A percentile compares a stretch with the other conserved stretches of the same genome.
These are phyloP conservation scores for Erodium texanum DNA, from an alignment of 441 rosid species.

Conservation along the genomic window DNA sequence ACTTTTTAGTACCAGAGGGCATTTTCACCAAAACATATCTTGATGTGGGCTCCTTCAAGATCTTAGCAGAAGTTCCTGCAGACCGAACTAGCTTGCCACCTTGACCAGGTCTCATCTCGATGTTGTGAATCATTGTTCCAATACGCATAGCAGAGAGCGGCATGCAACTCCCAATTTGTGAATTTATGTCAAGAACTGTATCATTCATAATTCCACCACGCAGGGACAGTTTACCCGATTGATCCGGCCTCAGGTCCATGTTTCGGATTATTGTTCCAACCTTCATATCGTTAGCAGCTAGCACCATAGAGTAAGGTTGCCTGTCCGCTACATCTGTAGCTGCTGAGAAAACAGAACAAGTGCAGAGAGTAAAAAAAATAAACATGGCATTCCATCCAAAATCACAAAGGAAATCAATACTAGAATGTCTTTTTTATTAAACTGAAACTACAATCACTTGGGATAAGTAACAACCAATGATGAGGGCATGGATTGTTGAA, in stretches of 20 bases:
- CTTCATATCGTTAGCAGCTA: conserved; percentile 45
- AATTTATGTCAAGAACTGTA: conserved; percentile 60
- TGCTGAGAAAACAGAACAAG: not conserved
- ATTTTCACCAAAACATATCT: conserved; percentile 46
- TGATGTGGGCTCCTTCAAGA: conserved; percentile 60
- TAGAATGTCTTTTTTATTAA: not conserved
- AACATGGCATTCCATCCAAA: not conserved
- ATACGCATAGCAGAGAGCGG: conserved; percentile 72
- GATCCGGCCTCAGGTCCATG: conserved; percentile 69
- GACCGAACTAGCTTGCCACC: conserved; percentile 77
- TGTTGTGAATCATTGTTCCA: conserved; percentile 76
- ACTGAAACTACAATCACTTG: not conserved
- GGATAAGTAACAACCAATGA: not conserved
- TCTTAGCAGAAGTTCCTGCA: conserved; percentile 79
- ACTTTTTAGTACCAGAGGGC: conserved; percentile 60
- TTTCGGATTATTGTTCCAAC: conserved; percentile 77
- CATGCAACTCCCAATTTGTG: conserved; percentile 75
- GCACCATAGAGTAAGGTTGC: conserved; percentile 35
- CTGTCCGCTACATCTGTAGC: conserved; percentile 30
- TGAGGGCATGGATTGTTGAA: not conserved
- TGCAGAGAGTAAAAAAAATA: not conserved
- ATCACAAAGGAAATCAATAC: not conserved
- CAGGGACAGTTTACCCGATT: conserved; percentile 40
- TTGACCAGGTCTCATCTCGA: conserved; percentile 72
- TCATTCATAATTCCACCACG: conserved; percentile 36